Conservation (phyloP, 1,284 basidiomycete species). For the Cystobasidium slooffiae region DNA sequence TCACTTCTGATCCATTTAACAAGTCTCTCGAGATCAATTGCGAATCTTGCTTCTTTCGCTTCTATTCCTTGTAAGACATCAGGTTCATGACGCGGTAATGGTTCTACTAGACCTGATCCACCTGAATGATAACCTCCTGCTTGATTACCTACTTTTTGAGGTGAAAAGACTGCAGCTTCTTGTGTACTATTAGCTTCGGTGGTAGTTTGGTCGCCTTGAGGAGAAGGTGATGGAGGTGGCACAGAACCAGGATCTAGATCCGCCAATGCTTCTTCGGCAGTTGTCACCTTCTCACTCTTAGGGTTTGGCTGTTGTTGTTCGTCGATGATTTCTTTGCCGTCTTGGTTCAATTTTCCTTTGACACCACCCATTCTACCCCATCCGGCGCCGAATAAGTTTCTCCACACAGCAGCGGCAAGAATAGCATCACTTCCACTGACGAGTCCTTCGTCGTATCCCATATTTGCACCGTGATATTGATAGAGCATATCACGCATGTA, state of each 20-base stretch:
- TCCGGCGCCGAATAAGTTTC: slow-evolving; percentile 73
- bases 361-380: slow-evolving; percentile 60
- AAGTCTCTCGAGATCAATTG: slow-evolving; percentile 74
- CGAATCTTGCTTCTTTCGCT: slow-evolving; percentile 70
- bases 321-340: background rate
- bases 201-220: background rate
- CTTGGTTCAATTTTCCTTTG: slow-evolving; percentile 50
- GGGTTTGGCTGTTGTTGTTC: slow-evolving; percentile 1
- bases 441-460: slow-evolving; percentile 81
- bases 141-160: slow-evolving; percentile 39
- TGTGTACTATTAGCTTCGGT: background rate
- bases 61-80: slow-evolving; percentile 14
- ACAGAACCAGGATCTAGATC: slow-evolving; percentile 46
- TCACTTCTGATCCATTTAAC: slow-evolving; percentile 80
- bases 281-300: slow-evolving; percentile 1
- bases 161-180: slow-evolving; percentile 5
- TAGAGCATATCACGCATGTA: slow-evolving; percentile 89
- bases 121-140: slow-evolving; percentile 39
- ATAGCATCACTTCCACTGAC: slow-evolving; percentile 70
- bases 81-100: slow-evolving; percentile 23
- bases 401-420: slow-evolving; percentile 85
- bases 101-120: slow-evolving; percentile 35
- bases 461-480: slow-evolving; percentile 84
- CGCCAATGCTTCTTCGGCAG: slow-evolving; percentile 14
- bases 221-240: slow-evolving; percentile 11